A percentile compares a stretch with the other conserved stretches of the same genome.
phyloP scores from a whole-genome alignment of 139 green algal species.

The Monoraphidium neglectum region DNA sequence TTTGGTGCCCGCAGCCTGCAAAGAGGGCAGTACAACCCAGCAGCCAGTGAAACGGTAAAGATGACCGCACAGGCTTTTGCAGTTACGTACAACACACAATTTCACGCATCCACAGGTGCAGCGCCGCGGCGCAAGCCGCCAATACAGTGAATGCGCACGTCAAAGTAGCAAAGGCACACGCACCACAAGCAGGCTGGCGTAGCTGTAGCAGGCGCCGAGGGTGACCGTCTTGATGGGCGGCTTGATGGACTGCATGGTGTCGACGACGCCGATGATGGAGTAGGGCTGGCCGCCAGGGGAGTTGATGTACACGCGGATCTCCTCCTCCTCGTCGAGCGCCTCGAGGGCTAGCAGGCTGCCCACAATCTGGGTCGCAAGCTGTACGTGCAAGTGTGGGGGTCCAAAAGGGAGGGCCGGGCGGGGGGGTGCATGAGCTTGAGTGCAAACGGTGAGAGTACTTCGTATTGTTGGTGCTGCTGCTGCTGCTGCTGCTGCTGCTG shows the following conservation, averaged over 20 bases:
- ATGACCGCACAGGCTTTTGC: background rate
- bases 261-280: constrained; percentile 82
- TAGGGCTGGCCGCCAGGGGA: constrained; percentile 79
- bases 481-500: background rate
- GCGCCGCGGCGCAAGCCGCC: no score
- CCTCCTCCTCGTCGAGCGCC: constrained; percentile 72
- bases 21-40: background rate
- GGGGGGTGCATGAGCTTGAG: no score
- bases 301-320: constrained; percentile 98
- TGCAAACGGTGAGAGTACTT: no score
- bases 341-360: constrained; percentile 89
- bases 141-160: no score
- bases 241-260: constrained; percentile 83
- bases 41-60: background rate
- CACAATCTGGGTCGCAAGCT: constrained; percentile 83
- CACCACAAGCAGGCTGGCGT: constrained; percentile 76
- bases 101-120: no score
- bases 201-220: constrained; percentile 77
- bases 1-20: constrained; percentile 80
- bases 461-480: background rate
- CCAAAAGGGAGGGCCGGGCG: no score
- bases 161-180: background rate
- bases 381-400: no score
- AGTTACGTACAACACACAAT: no score
- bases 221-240: constrained; percentile 79